These are phyloP conservation scores for Steccherinum ochraceum DNA, from an alignment of 768 basidiomycete genomes.

Conservation along the genomic window DNA sequence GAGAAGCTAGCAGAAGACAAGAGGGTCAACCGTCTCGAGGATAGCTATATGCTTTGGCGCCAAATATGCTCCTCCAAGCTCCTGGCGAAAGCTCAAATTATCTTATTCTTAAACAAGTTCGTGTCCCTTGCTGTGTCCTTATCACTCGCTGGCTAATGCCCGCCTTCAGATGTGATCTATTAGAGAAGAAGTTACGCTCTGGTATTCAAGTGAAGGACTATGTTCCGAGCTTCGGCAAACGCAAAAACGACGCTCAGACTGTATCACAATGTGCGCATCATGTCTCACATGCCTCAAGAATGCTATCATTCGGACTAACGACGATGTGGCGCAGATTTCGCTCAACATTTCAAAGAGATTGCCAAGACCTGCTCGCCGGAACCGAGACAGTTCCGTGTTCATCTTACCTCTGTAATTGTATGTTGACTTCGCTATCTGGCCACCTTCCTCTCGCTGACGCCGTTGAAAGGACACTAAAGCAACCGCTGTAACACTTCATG, in stretches of 20 bases:
- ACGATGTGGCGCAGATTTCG: conserved; percentile 74
- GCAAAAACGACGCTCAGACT: conserved; percentile 62
- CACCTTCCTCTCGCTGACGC: conserved; percentile 5
- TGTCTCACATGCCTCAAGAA: neutral
- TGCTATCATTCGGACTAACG: neutral
- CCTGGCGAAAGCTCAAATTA: conserved; percentile 24
- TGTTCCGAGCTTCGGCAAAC: conserved; percentile 68
- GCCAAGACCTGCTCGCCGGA: conserved; percentile 55
- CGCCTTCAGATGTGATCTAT: conserved; percentile 35
- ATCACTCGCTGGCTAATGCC: conserved; percentile 1
- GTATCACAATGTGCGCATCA: conserved; percentile 58
- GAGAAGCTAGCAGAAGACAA: conserved; percentile 71
- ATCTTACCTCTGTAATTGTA: conserved; percentile 75
- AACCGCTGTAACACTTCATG: conserved; percentile 63
- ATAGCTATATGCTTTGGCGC: conserved; percentile 26
- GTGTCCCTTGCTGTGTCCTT: conserved; percentile 38
- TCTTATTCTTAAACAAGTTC: conserved; percentile 44
- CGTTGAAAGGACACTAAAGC: conserved; percentile 61
- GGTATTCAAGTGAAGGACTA: conserved; percentile 62
- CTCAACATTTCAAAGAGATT: conserved; percentile 75
- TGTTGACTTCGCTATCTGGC: conserved; percentile 22
- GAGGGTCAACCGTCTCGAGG: conserved; percentile 58
- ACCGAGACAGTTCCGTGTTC: conserved; percentile 61
- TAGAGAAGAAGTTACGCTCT: conserved; percentile 64
- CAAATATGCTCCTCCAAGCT: conserved; percentile 24